Evolutionary conservation across 805 yeast genomes (phyloP), one percentile per base, ranked within the genome.

Genomic region (Kregervanrija delftensis): DNA sequence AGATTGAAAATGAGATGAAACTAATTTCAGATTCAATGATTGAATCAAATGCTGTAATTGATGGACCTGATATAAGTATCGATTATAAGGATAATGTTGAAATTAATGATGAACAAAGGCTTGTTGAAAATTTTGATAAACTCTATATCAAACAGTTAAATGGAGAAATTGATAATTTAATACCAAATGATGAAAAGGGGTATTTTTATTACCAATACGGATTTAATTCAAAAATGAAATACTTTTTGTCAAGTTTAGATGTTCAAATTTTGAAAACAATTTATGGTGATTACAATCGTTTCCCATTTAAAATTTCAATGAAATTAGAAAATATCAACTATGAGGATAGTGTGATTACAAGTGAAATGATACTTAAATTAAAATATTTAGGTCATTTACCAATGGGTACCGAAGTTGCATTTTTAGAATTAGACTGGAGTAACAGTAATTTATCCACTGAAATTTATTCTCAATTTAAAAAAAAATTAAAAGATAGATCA

Each of bases 351-450:
- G 55, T 59, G 16, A 69, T 83, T 15, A 75, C 83, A 0, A 81
- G 77, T 12, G 78, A 77, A 3, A 51, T 83, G 55, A 54, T 76
- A 2, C 74, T 76, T 42, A 77, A 81, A 51, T 73, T 73, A 59
- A 90, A 88, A 61, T 88, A 85, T 60, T 64, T 93, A 45, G 73
- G 85, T 1, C 91, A 91, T 61, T 64, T 89, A 16, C 97, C 99
- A 0, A 60, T 77, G 30, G 97, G 97, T 1, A 83, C 96, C 0
- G 85, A 83, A 42, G 62, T 91, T 37, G 95, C 89, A 10, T 80
- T 86, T 50, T 59, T 93, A 44, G 98, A 93, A 55, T 75, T 96
- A 42, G 83, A 87, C 58, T 91, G 98, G 98, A 42, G 54, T 13
- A 61, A 47, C 8, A 2, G 10, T n/a, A 11, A 43, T 58, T 32